Percentiles rank a stretch among this genome's conserved stretches.
These are phyloP conservation scores for Aureobasidium uvarum DNA, from an alignment of 2,329 filamentous ascomycete genomes.

Conservation along the genomic window DNA sequence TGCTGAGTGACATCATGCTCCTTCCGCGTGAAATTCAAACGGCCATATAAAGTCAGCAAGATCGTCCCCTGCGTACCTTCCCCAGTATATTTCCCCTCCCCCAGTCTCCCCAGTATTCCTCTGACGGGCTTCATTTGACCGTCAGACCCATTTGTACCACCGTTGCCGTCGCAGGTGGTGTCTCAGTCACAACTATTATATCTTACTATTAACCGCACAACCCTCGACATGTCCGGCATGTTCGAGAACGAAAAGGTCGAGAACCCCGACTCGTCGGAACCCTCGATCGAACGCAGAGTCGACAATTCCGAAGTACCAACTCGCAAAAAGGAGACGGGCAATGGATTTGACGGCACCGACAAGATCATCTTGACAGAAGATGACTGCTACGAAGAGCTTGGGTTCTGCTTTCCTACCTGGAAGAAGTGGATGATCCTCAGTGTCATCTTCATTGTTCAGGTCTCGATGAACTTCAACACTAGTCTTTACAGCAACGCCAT, in stretches of 20 bases:
- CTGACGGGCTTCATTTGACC: slow-evolving; percentile 1
- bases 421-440: slow-evolving; percentile 56
- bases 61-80: background rate
- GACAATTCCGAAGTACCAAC: slow-evolving; percentile 25
- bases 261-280: slow-evolving; percentile 16
- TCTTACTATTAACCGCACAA: background rate
- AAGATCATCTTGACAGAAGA: slow-evolving; percentile 23
- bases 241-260: slow-evolving; percentile 24
- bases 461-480: slow-evolving; percentile 61
- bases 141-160: background rate
- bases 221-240: slow-evolving; percentile 16
- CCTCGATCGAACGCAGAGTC: slow-evolving; percentile 19
- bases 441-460: slow-evolving; percentile 55
- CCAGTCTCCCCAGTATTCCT: slow-evolving; percentile 7
- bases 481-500: slow-evolving; percentile 56
- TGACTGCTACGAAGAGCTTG: slow-evolving; percentile 47
- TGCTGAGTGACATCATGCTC: slow-evolving; percentile 17
- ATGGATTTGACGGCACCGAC: background rate
- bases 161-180: background rate
- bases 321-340: slow-evolving; percentile 17
- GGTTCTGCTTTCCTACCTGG: slow-evolving; percentile 49
- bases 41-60: background rate
- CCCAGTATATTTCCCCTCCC: background rate
- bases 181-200: background rate
- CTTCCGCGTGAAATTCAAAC: background rate